Percentiles rank a stretch among this genome's conserved stretches.
These are phyloP conservation scores for Ormosia emarginata DNA, from an alignment of 306 rosid genomes.

Conservation along the genomic window DNA sequence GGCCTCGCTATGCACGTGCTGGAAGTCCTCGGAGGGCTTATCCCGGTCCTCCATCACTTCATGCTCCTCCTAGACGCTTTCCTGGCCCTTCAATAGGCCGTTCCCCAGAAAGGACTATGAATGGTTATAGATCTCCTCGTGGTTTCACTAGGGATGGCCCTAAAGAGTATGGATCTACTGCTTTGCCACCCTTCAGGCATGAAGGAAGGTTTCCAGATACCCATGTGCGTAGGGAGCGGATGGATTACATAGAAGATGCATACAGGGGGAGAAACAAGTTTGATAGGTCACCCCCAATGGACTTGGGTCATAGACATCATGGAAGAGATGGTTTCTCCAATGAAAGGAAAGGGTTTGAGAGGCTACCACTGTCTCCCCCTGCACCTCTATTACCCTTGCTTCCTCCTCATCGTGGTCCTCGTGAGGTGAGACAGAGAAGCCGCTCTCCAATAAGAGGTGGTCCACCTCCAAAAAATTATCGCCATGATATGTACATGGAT, in stretches of 20 bases:
- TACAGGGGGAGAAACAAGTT: slow-evolving; percentile 74
- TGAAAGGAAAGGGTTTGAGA: slow-evolving; percentile 71
- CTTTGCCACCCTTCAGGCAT: slow-evolving; percentile 63
- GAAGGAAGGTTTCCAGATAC: slow-evolving; percentile 70
- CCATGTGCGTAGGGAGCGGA: slow-evolving; percentile 50
- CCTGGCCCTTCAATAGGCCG: slow-evolving; percentile 70
- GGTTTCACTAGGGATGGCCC: slow-evolving; percentile 70
- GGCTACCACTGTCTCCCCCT: slow-evolving; percentile 72
- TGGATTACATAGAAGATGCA: slow-evolving; percentile 62
- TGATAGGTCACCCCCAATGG: slow-evolving; percentile 65
- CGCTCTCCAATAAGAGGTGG: too few relatives aligned
- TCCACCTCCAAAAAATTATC: too few relatives aligned
- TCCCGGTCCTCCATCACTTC: slow-evolving; percentile 53
- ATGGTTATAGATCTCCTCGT: slow-evolving; percentile 78
- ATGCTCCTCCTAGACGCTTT: slow-evolving; percentile 64
- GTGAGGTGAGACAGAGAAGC: too few relatives aligned
- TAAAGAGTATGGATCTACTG: slow-evolving; percentile 65
- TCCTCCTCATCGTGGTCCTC: slow-evolving; percentile 27
- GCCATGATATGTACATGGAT: too few relatives aligned
- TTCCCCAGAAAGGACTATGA: slow-evolving; percentile 64
- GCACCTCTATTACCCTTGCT: slow-evolving; percentile 36
- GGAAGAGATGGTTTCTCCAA: slow-evolving; percentile 62
- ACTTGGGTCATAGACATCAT: slow-evolving; percentile 64
- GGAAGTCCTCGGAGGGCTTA: slow-evolving; percentile 85
- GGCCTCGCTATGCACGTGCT: slow-evolving; percentile 53